A percentile compares a stretch with the other conserved stretches of the same genome.
phyloP scores from a whole-genome alignment of 495 filamentous ascomycete genomes.

The Jackrogersella multiformis region DNA sequence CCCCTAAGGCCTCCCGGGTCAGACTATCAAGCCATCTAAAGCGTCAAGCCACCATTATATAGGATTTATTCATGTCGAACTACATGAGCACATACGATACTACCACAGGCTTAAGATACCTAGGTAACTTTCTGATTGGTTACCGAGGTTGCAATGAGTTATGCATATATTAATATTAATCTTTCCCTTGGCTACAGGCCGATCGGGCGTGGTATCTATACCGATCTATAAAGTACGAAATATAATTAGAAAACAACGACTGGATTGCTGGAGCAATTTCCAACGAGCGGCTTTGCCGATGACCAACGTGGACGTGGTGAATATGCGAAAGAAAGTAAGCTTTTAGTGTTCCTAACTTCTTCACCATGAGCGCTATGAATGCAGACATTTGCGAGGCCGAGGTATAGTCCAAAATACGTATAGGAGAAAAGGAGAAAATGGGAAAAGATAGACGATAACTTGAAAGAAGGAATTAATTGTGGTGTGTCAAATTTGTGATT shows the following conservation, averaged over 20 bases:
- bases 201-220: background rate
- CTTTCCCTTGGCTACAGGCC: background rate
- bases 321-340: background rate
- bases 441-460: background rate
- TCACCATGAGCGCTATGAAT: background rate
- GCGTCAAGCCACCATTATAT: too few relatives aligned
- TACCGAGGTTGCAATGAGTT: too few relatives aligned
- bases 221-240: background rate
- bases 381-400: background rate
- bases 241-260: slow-evolving; percentile 1
- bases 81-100: too few relatives aligned
- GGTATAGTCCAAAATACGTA: background rate
- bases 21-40: too few relatives aligned
- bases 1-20: too few relatives aligned
- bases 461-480: background rate
- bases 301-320: background rate
- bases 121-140: too few relatives aligned
- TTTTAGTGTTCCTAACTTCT: background rate
- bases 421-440: background rate
- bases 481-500: background rate
- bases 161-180: background rate
- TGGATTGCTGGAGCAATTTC: background rate
- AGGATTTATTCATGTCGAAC: too few relatives aligned
- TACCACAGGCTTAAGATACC: too few relatives aligned
- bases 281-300: background rate